Percentiles rank a stretch among this genome's conserved stretches.
Conservation (phyloP, 139 green algal genomes). For the Yamagishiella unicocca region DNA sequence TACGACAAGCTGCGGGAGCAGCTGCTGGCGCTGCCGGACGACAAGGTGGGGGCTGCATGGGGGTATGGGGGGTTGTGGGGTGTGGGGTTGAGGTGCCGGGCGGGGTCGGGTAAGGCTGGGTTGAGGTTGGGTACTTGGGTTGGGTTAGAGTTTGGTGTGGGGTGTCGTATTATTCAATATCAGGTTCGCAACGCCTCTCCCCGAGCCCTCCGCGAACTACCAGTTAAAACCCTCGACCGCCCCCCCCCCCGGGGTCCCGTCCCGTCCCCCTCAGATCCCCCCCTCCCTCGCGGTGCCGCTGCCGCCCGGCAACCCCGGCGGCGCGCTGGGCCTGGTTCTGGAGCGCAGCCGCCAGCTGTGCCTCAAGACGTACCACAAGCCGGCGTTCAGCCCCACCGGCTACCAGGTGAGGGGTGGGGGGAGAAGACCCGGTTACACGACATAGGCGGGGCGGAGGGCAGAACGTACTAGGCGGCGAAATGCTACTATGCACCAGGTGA, state of each 20-base stretch:
- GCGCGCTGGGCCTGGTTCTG: constrained; percentile 75
- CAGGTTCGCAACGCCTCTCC: too few species aligned
- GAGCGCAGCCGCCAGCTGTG: constrained; percentile 84
- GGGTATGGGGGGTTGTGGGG: not conserved
- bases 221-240: not conserved
- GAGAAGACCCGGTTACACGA: too few species aligned
- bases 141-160: too few species aligned
- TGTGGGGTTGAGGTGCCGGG: not conserved
- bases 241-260: not conserved
- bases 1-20: constrained; percentile 81
- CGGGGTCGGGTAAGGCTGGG: too few species aligned
- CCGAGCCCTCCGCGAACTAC: not conserved
- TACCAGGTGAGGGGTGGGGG: constrained; percentile 11
- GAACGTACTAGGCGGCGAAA: too few species aligned
- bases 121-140: not conserved
- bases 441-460: too few species aligned
- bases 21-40: constrained; percentile 41
- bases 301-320: not conserved
- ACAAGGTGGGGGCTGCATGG: not conserved
- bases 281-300: constrained; percentile 38
- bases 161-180: too few species aligned
- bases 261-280: constrained; percentile 8
- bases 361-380: constrained; percentile 83
- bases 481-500: too few species aligned
- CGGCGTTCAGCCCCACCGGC: constrained; percentile 47